A percentile compares a stretch with the other conserved stretches of the same genome.
phyloP scores from a whole-genome alignment of 2,329 filamentous ascomycete species.

The Boeremia exigua region DNA sequence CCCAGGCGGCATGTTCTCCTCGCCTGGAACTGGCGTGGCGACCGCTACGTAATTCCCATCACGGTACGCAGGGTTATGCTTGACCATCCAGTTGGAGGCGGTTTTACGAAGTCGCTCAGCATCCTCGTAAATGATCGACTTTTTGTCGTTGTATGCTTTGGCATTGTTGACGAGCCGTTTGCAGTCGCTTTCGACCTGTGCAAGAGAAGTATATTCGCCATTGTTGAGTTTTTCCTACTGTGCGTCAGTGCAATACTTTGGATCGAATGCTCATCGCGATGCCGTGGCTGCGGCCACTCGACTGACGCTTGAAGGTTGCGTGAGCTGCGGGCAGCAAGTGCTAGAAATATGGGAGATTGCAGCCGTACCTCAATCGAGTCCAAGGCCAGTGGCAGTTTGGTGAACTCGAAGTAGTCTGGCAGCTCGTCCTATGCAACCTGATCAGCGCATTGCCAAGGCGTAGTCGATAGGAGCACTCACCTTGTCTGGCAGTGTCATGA shows the following conservation, averaged over 20 bases:
- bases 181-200: constrained; percentile 80
- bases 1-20: constrained; percentile 47
- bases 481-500: constrained; percentile 72
- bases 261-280: not conserved
- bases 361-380: constrained; percentile 70
- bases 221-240: constrained; percentile 68
- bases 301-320: not conserved
- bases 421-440: constrained; percentile 58
- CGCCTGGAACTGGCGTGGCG: constrained; percentile 74
- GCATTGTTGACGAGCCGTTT: constrained; percentile 89
- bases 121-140: constrained; percentile 77
- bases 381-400: constrained; percentile 79
- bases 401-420: constrained; percentile 78
- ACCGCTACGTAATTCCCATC: constrained; percentile 69
- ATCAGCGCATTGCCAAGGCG: constrained; percentile 23
- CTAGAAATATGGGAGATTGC: not conserved
- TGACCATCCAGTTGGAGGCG: constrained; percentile 85
- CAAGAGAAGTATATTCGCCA: constrained; percentile 72
- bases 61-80: constrained; percentile 83
- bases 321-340: not conserved
- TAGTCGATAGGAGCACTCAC: constrained; percentile 43
- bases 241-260: constrained; percentile 20
- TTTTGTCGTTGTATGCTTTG: constrained; percentile 80
- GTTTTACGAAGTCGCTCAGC: constrained; percentile 87
- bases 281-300: not conserved